Evolutionary conservation across 371 early-diverging fungal genomes (phyloP).

Genomic region (Smittium mucronatum): DNA sequence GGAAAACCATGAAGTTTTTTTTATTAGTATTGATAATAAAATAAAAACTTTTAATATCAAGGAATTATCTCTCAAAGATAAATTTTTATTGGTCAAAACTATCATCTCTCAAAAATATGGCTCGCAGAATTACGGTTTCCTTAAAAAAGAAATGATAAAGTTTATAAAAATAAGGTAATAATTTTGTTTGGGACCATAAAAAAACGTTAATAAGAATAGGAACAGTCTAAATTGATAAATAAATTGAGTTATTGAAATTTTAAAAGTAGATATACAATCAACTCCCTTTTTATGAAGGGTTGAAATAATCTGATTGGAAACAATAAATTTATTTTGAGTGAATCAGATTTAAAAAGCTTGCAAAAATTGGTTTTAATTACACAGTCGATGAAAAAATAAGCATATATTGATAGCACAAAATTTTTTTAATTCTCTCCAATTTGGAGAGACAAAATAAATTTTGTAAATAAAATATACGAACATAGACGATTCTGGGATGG

Average conservation of each 20-base stretch:
- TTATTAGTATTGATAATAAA: neutral
- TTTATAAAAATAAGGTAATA: conserved; percentile 6
- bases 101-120: conserved; percentile 7
- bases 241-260: neutral
- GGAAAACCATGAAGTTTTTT: neutral
- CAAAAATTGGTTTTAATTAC: no score
- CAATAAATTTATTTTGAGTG: neutral
- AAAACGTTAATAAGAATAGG: conserved; percentile 7
- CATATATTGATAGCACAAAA: neutral
- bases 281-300: neutral
- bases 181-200: conserved; percentile 8
- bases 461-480: neutral
- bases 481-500: neutral
- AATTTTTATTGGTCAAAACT: conserved; percentile 2
- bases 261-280: conserved; percentile 2
- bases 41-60: neutral
- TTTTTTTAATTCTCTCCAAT: neutral
- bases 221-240: neutral
- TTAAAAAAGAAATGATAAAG: neutral
- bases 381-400: neutral
- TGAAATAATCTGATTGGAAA: neutral
- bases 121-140: neutral
- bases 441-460: neutral
- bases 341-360: neutral
- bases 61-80: neutral